Conservation (phyloP, 2,329 filamentous ascomycete species). For the Leptosphaerulina australis region DNA sequence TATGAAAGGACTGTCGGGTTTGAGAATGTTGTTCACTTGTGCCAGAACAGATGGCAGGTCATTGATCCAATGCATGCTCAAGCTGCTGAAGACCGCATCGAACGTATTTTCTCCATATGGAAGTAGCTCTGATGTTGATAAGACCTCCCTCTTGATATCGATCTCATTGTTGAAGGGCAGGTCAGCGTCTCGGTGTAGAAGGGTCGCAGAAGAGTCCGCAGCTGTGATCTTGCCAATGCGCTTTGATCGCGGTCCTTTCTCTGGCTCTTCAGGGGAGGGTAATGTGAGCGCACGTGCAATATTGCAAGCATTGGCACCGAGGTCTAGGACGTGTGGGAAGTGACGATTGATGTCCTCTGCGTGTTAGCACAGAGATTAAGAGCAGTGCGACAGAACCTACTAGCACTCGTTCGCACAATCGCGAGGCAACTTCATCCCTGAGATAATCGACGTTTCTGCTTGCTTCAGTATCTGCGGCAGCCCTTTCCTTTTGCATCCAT, state of each 20-base stretch:
- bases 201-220: conserved; percentile 76
- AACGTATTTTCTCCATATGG: conserved; percentile 79
- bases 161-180: conserved; percentile 76
- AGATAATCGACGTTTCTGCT: conserved; percentile 89
- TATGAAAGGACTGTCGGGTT: conserved; percentile 89
- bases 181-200: conserved; percentile 80
- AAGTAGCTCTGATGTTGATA: conserved; percentile 75
- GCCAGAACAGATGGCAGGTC: conserved; percentile 84
- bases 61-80: conserved; percentile 97
- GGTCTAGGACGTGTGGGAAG: conserved; percentile 84
- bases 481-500: conserved; percentile 88
- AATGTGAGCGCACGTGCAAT: conserved; percentile 78
- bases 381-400: conserved; percentile 52
- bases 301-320: conserved; percentile 95
- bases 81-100: conserved; percentile 85
- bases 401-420: conserved; percentile 83
- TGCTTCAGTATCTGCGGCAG: conserved; percentile 70
- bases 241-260: conserved; percentile 69
- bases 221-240: conserved; percentile 78
- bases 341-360: conserved; percentile 87
- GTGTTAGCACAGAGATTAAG: conserved; percentile 15
- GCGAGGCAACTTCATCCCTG: conserved; percentile 85
- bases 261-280: conserved; percentile 64
- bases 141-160: conserved; percentile 73
- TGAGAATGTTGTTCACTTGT: conserved; percentile 85